Conservation (phyloP, 768 basidiomycete genomes). For the Hericium coralloides region DNA sequence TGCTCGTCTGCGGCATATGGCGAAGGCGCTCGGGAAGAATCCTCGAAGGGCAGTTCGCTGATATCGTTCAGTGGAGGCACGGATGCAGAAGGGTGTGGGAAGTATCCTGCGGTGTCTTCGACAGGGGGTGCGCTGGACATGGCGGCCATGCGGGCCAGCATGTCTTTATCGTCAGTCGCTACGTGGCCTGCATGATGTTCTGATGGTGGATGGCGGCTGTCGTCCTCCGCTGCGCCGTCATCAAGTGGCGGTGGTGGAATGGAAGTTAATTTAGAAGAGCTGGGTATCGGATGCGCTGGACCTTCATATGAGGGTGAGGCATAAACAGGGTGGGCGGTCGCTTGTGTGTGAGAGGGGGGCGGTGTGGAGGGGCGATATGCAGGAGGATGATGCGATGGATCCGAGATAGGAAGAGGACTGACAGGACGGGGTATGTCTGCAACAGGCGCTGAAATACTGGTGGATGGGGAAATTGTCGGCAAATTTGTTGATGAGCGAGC, state of each 20-base stretch:
- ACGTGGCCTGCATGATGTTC: constrained; percentile 21
- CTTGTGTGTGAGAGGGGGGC: too few species aligned
- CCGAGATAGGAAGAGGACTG: background rate
- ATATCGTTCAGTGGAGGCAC: constrained; percentile 12
- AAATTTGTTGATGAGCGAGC: background rate
- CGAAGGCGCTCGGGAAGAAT: background rate
- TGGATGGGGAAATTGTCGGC: background rate
- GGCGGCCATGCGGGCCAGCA: constrained; percentile 23
- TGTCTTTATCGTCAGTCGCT: constrained; percentile 28
- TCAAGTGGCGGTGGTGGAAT: background rate
- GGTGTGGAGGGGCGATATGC: constrained; percentile 7
- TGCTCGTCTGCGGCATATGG: constrained; percentile 1
- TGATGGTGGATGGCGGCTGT: background rate
- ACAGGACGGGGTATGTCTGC: background rate
- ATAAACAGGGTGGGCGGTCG: background rate
- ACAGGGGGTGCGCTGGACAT: constrained; percentile 14
- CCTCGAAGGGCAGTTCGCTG: background rate
- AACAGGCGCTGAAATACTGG: background rate
- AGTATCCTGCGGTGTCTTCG: background rate
- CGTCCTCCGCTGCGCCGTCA: background rate
- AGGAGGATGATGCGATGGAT: constrained; percentile 6
- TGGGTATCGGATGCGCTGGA: background rate
- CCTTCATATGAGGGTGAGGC: background rate
- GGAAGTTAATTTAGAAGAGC: constrained; percentile 4
- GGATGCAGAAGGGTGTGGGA: background rate